Conservation (phyloP, 2,329 filamentous ascomycete genomes). For the Colletotrichum scovillei region DNA sequence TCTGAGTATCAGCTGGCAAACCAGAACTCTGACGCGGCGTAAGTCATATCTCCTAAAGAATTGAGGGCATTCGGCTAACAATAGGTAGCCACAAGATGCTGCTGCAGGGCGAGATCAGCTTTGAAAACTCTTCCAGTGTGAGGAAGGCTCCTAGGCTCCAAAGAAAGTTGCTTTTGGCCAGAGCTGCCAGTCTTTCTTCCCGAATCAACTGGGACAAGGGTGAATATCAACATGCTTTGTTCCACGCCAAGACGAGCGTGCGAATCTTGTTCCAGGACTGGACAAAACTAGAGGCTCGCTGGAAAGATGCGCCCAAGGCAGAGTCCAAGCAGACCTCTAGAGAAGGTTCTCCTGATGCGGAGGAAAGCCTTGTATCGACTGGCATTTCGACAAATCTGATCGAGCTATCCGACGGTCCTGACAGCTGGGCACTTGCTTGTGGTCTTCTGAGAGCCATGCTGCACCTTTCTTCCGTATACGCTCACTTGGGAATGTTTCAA, state of each 20-base stretch:
- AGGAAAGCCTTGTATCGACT: slow-evolving; percentile 3
- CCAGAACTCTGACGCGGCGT: slow-evolving; percentile 73
- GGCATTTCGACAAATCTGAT: slow-evolving; percentile 45
- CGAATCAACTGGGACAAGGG: slow-evolving; percentile 73
- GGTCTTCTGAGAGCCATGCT: slow-evolving; percentile 78
- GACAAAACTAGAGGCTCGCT: slow-evolving; percentile 57
- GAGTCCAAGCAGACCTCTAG: slow-evolving; percentile 5
- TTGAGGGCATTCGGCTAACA: slow-evolving; percentile 7
- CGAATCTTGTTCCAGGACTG: slow-evolving; percentile 67
- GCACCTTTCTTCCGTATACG: slow-evolving; percentile 82
- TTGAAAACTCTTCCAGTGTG: slow-evolving; percentile 27
- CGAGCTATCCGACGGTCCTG: slow-evolving; percentile 61
- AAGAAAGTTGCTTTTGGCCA: slow-evolving; percentile 63
- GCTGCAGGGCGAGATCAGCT: slow-evolving; percentile 19
- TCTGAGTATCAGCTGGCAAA: slow-evolving; percentile 80
- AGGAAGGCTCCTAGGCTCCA: slow-evolving; percentile 39
- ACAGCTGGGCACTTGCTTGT: slow-evolving; percentile 83
- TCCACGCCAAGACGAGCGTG: slow-evolving; percentile 67
- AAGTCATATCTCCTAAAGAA: slow-evolving; percentile 37
- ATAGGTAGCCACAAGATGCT: slow-evolving; percentile 27
- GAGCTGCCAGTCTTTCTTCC: slow-evolving; percentile 74
- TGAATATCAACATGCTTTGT: slow-evolving; percentile 67
- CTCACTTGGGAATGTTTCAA: slow-evolving; percentile 86
- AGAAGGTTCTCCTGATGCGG: slow-evolving; percentile 17
- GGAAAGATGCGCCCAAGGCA: slow-evolving; percentile 41